Evolutionary conservation across 768 basidiomycete genomes (phyloP).

Genomic region (Gloeophyllum trabeum): DNA sequence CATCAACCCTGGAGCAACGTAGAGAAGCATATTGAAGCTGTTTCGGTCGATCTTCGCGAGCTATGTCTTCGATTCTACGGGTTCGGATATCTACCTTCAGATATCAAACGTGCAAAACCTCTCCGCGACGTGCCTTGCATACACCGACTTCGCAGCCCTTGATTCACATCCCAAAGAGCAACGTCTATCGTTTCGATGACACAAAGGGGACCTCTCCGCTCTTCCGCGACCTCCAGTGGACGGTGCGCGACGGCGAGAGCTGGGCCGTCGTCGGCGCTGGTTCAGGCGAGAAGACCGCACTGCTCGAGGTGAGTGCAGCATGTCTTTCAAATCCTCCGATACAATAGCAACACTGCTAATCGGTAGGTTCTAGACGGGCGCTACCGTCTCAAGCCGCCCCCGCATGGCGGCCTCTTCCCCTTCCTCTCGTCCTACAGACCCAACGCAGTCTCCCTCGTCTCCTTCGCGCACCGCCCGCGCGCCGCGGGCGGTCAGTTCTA

Average conservation of each 20-base stretch:
- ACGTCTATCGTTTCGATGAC: constrained; percentile 51
- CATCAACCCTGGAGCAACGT: too few relatives aligned
- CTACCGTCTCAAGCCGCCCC: constrained; percentile 57
- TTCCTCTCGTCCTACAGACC: constrained; percentile 42
- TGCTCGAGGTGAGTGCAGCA: constrained; percentile 74
- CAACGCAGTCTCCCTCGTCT: constrained; percentile 41
- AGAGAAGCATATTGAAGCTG: too few relatives aligned
- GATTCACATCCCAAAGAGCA: constrained; percentile 32
- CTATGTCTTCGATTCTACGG: too few relatives aligned
- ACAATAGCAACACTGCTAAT: neutral
- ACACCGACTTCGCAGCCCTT: neutral
- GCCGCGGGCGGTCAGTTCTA: constrained; percentile 66
- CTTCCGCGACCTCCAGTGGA: constrained; percentile 46
- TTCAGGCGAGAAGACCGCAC: constrained; percentile 44
- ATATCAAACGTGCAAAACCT: too few relatives aligned
- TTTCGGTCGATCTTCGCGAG: too few relatives aligned
- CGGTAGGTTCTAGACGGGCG: constrained; percentile 15
- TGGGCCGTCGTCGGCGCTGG: constrained; percentile 72
- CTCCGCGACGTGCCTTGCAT: too few relatives aligned
- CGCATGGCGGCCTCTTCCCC: constrained; percentile 70
- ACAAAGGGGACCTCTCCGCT: constrained; percentile 32
- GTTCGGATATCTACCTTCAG: too few relatives aligned
- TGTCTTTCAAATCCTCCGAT: neutral
- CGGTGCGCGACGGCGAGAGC: constrained; percentile 44
- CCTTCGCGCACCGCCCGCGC: constrained; percentile 52